Percentiles rank a stretch among this genome's conserved stretches.
Conservation (phyloP, 1,139 yeast genomes). For the Groenewaldozyma auringiensis region DNA sequence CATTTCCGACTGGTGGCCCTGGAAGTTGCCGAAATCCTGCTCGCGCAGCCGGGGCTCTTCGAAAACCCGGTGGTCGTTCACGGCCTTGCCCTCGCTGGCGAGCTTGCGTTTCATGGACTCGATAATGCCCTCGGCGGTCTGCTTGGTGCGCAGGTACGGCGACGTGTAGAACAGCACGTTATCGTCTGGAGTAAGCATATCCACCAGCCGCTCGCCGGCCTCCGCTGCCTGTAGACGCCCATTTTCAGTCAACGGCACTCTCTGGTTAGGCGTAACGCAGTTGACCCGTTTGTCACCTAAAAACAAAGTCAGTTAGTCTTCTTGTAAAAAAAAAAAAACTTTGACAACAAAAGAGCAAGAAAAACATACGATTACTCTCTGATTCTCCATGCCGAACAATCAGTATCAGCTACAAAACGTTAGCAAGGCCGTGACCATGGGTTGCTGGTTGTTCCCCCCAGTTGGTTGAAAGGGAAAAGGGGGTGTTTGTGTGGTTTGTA, state of each 20-base stretch:
- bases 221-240: constrained; percentile 56
- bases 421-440: too few relatives aligned
- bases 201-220: constrained; percentile 57
- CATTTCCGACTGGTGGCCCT: constrained; percentile 66
- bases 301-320: too few relatives aligned
- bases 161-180: constrained; percentile 64
- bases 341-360: neutral
- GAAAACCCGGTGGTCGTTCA: constrained; percentile 44
- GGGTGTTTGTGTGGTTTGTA: too few relatives aligned
- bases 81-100: neutral
- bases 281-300: constrained; percentile 65
- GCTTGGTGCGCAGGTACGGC: constrained; percentile 75
- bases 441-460: too few relatives aligned
- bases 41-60: constrained; percentile 91
- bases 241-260: constrained; percentile 56
- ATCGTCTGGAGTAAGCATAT: constrained; percentile 46
- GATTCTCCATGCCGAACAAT: constrained; percentile 87
- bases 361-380: constrained; percentile 56
- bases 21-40: constrained; percentile 92
- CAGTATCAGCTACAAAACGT: constrained; percentile 48
- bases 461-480: too few relatives aligned
- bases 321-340: neutral
- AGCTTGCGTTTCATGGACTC: constrained; percentile 37
- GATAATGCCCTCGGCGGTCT: constrained; percentile 64
- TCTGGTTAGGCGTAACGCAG: constrained; percentile 67